Evolutionary conservation across 169 alveolate genomes (phyloP), one percentile per base, ranked within the genome.

Genomic region (Plasmodium adleri): DNA sequence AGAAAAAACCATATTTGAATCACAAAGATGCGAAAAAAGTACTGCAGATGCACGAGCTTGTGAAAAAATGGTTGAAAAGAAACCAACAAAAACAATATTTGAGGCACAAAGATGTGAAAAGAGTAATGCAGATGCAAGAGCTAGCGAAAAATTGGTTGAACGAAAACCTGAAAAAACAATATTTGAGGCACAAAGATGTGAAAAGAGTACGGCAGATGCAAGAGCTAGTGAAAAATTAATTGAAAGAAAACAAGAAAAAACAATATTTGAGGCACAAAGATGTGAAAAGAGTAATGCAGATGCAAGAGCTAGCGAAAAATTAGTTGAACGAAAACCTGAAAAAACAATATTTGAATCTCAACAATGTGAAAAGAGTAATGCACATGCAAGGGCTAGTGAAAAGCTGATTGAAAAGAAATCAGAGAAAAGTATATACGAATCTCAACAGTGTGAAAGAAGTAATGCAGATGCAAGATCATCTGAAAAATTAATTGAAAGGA

Each of bases 401-500:
- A 47, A 17, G 22, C 1, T 80, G 22, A 1, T 32, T 3, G 54
- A 68, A 49, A 80, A 56, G 47, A 17, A 5, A 17, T 72, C 67
- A 17, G 72, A 32, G 20, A 80, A 80, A 68, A 67, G 52, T 10
- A 39, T 80, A 4, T 80, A 54, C 47, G 90, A 80, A 39, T 20
- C 90, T 26, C 85, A 80, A 62, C 10, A 17, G 7, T 67, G 90
- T 3, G 90, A 80, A 24, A 13, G n/a, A n/a, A 66, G 90, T 32
- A 67, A 50, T 12, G 90, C 83, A 12, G 90, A 80, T 80, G 90
- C 90, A 47, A 50, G 76, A 26, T 72, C 90, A 0, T 62, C 83
- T 3, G 90, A 80, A 26, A 26, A 28, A 3, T 1, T 80, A 24
- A n/a, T 62, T 13, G 54, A 56, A 54, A 80, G 43, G 9, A 70